phyloP scores from a whole-genome alignment of 495 filamentous ascomycete species.

The Talaromyces wortmannii region DNA sequence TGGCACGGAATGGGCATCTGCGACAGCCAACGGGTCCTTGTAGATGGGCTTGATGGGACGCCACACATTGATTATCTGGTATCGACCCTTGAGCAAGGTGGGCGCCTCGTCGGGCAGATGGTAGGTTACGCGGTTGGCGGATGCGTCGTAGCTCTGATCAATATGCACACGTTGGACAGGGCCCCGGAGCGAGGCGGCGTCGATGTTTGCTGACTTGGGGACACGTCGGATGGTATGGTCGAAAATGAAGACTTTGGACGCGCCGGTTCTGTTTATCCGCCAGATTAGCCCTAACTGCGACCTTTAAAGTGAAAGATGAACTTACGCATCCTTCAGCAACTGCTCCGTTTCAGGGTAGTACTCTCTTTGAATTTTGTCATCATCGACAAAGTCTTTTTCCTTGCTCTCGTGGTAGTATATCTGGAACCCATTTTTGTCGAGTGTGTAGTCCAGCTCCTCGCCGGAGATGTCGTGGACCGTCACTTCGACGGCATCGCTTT shows the following conservation, averaged over 20 bases:
- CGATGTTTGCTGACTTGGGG: slow-evolving; percentile 15
- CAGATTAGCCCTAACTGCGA: too few relatives aligned
- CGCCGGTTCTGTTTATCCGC: slow-evolving; percentile 35
- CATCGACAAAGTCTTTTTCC: slow-evolving; percentile 50
- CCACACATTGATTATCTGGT: slow-evolving; percentile 79
- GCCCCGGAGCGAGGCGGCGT: slow-evolving; percentile 33
- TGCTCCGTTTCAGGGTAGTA: slow-evolving; percentile 66
- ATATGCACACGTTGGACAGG: slow-evolving; percentile 65
- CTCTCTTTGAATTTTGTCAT: slow-evolving; percentile 56
- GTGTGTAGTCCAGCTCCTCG: slow-evolving; percentile 38
- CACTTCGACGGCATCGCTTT: slow-evolving; percentile 18
- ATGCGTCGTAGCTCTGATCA: slow-evolving; percentile 61
- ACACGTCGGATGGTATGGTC: slow-evolving; percentile 69
- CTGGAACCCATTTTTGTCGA: slow-evolving; percentile 46
- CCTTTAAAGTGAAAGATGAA: neutral
- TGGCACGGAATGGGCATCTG: slow-evolving; percentile 41
- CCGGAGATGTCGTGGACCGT: slow-evolving; percentile 42
- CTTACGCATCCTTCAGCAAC: slow-evolving; percentile 53
- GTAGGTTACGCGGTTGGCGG: slow-evolving; percentile 46
- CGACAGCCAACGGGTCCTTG: slow-evolving; percentile 57
- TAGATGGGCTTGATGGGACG: slow-evolving; percentile 60
- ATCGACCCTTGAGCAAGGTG: slow-evolving; percentile 53
- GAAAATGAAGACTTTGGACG: slow-evolving; percentile 58
- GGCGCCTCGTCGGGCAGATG: slow-evolving; percentile 59
- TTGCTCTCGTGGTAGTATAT: slow-evolving; percentile 37